phyloP scores from a whole-genome alignment of 2,329 filamentous ascomycete species.

The Exophiala phaeomuriformis region DNA sequence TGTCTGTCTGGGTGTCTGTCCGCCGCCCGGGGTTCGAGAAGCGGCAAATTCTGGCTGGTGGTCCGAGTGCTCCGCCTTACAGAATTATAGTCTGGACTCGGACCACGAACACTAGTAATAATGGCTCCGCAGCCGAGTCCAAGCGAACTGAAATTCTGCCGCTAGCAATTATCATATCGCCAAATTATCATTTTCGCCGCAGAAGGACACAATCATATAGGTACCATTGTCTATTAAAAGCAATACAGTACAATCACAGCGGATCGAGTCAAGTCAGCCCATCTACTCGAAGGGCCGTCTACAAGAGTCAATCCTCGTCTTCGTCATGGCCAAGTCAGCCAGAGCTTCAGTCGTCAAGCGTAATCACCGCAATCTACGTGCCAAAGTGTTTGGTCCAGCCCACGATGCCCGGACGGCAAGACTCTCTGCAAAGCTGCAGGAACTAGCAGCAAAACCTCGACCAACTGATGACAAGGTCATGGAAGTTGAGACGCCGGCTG shows the following conservation, averaged over 20 bases:
- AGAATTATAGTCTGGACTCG: too few relatives aligned
- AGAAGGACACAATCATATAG: too few relatives aligned
- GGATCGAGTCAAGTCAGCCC: not conserved
- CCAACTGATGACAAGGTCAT: conserved; percentile 37
- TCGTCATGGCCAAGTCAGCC: conserved; percentile 74
- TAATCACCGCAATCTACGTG: conserved; percentile 75
- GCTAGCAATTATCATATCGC: too few relatives aligned
- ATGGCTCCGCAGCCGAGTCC: too few relatives aligned
- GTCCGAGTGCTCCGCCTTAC: too few relatives aligned
- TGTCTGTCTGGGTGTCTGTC: too few relatives aligned
- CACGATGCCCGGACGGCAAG: conserved; percentile 73
- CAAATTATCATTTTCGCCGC: too few relatives aligned
- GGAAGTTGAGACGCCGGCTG: conserved; percentile 40
- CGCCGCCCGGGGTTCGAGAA: too few relatives aligned
- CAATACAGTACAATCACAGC: not conserved
- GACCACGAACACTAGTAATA: too few relatives aligned
- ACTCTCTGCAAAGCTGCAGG: conserved; percentile 76
- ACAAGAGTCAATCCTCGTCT: not conserved
- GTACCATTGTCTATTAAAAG: too few relatives aligned
- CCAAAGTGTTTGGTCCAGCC: conserved; percentile 74
- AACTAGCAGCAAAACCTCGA: conserved; percentile 69
- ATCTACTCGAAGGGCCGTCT: not conserved
- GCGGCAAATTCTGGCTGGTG: too few relatives aligned
- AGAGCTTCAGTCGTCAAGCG: conserved; percentile 71
- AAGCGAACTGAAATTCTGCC: too few relatives aligned